Evolutionary conservation across 2,329 filamentous ascomycete species (phyloP).

Genomic region (Pseudomassariella vexata): DNA sequence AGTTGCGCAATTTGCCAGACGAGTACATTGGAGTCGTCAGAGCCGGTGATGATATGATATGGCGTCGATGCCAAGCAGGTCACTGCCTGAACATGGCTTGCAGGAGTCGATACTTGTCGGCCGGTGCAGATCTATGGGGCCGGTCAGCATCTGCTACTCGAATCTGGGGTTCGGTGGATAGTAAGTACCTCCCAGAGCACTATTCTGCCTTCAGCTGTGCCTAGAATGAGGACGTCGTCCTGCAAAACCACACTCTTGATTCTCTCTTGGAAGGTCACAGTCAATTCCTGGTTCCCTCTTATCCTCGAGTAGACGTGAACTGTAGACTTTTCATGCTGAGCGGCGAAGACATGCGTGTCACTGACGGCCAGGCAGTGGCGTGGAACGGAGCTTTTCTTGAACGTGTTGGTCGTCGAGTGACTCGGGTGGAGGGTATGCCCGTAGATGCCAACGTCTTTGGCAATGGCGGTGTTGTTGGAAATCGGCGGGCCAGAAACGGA

Average conservation of each 20-base stretch:
- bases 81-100: slow-evolving; percentile 74
- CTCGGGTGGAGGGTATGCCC: slow-evolving; percentile 75
- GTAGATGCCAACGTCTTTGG: slow-evolving; percentile 83
- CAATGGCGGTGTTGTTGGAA: slow-evolving; percentile 55
- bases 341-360: slow-evolving; percentile 80
- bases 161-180: slow-evolving; percentile 10
- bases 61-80: slow-evolving; percentile 69
- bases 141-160: slow-evolving; percentile 5
- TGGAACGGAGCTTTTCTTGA: slow-evolving; percentile 88
- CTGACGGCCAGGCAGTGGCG: slow-evolving; percentile 75
- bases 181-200: slow-evolving; percentile 82
- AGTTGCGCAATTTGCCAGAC: slow-evolving; percentile 82
- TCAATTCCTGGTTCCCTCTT: slow-evolving; percentile 80
- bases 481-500: slow-evolving; percentile 52
- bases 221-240: slow-evolving; percentile 68
- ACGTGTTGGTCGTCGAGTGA: slow-evolving; percentile 66
- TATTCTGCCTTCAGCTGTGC: slow-evolving; percentile 78
- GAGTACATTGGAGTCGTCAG: slow-evolving; percentile 82
- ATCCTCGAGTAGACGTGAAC: slow-evolving; percentile 86
- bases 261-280: slow-evolving; percentile 81
- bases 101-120: slow-evolving; percentile 67
- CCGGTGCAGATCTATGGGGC: slow-evolving; percentile 62
- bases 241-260: slow-evolving; percentile 73
- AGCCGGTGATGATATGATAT: slow-evolving; percentile 70
- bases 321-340: slow-evolving; percentile 85